Evolutionary conservation across 2,329 filamentous ascomycete genomes (phyloP).

Genomic region (Graphilbum fragrans): DNA sequence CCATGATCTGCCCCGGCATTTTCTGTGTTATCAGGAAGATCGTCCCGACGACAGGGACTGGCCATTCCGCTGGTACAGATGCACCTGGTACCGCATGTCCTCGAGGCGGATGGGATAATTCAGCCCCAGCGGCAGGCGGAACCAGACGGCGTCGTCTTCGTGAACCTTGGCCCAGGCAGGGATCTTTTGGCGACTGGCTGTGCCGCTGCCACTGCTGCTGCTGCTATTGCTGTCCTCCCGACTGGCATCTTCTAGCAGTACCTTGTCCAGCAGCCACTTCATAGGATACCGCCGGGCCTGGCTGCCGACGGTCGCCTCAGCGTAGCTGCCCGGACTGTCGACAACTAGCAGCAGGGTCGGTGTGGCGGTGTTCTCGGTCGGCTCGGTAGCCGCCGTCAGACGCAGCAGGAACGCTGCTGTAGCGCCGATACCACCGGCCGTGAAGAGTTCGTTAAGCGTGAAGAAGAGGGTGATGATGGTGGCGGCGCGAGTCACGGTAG

Average conservation of each 20-base stretch:
- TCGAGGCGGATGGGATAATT: constrained; percentile 77
- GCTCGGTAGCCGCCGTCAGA: constrained; percentile 38
- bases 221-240: constrained; percentile 5
- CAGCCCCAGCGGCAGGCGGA: constrained; percentile 55
- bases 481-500: constrained; percentile 24
- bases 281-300: constrained; percentile 67
- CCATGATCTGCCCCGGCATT: too few relatives aligned
- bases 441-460: constrained; percentile 91
- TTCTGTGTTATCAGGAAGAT: too few relatives aligned
- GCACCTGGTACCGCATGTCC: constrained; percentile 91
- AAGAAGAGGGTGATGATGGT: constrained; percentile 74
- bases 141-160: constrained; percentile 74
- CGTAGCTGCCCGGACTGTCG: constrained; percentile 90
- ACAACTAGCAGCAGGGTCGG: constrained; percentile 70
- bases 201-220: constrained; percentile 10
- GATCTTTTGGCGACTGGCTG: neutral
- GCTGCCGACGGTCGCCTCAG: constrained; percentile 60
- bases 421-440: constrained; percentile 54
- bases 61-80: constrained; percentile 50
- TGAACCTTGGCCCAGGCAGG: constrained; percentile 61
- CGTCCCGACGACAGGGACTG: too few relatives aligned
- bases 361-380: constrained; percentile 28
- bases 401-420: constrained; percentile 66
- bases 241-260: constrained; percentile 37
- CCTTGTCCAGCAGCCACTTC: constrained; percentile 83